Percentiles rank a stretch among this genome's conserved stretches.
Evolutionary conservation across 192 early-diverging fungal species (phyloP).

Genomic region (Mortierella claussenii): DNA sequence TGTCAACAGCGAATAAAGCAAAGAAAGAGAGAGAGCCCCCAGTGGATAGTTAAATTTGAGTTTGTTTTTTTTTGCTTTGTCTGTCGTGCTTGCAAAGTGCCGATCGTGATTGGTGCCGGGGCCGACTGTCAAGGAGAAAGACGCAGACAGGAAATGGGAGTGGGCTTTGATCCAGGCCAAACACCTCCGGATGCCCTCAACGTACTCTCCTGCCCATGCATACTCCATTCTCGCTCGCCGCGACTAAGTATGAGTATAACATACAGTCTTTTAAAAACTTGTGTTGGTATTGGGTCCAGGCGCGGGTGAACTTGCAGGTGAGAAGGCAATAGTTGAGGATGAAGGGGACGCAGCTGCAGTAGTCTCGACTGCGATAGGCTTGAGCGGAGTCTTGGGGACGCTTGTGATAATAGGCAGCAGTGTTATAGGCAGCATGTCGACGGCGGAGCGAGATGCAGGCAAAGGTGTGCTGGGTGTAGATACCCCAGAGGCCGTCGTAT

Average conservation of each 20-base stretch:
- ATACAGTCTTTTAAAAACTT: background rate
- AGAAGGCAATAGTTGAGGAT: background rate
- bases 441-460: constrained; percentile 16
- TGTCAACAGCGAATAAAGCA: no score
- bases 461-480: constrained; percentile 36
- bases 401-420: constrained; percentile 28
- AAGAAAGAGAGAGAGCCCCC: no score
- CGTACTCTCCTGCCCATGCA: no score
- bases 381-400: constrained; percentile 17
- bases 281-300: constrained; percentile 27
- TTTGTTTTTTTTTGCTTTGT: no score
- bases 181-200: no score
- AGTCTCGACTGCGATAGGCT: constrained; percentile 3
- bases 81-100: no score
- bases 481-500: constrained; percentile 10
- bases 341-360: background rate
- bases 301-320: constrained; percentile 21
- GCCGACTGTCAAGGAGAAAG: no score
- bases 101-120: no score
- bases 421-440: constrained; percentile 19
- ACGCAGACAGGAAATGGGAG: no score
- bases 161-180: no score
- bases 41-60: no score
- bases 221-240: background rate
- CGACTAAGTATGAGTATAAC: no score